Percentiles rank a stretch among this genome's conserved stretches.
Evolutionary conservation across 2,329 filamentous ascomycete species (phyloP).

Genomic region (Pyrenochaeta sp.): DNA sequence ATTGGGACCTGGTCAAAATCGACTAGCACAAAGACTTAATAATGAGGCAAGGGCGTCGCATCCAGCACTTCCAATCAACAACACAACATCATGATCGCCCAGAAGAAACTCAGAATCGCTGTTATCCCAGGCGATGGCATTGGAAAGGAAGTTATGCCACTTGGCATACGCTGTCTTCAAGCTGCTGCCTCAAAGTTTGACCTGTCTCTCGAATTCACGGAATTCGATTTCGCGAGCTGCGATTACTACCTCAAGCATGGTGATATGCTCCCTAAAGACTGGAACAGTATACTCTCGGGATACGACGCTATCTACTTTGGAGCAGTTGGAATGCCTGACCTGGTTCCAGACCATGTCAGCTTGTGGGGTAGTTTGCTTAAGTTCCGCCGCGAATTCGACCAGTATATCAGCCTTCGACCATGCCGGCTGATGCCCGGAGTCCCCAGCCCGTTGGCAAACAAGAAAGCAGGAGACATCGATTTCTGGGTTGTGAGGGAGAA

Average conservation of each 20-base stretch:
- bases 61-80: too few species aligned
- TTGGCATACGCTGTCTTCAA: slow-evolving; percentile 3
- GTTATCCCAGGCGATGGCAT: slow-evolving; percentile 17
- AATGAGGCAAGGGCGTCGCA: too few species aligned
- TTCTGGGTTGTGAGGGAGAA: slow-evolving; percentile 15
- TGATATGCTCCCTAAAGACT: slow-evolving; percentile 6
- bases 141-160: slow-evolving; percentile 11
- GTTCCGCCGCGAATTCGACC: slow-evolving; percentile 9
- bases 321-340: slow-evolving; percentile 8
- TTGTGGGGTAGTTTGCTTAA: slow-evolving; percentile 11
- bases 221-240: slow-evolving; percentile 11
- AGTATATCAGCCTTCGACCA: slow-evolving; percentile 11
- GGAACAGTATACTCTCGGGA: slow-evolving; percentile 2
- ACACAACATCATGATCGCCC: too few species aligned
- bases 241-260: slow-evolving; percentile 8
- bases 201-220: neutral
- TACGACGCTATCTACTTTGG: slow-evolving; percentile 17
- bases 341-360: slow-evolving; percentile 9
- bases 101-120: slow-evolving; percentile 15
- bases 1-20: too few species aligned
- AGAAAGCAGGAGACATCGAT: slow-evolving; percentile 8
- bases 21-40: too few species aligned
- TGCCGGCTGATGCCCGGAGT: slow-evolving; percentile 5
- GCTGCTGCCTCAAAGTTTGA: slow-evolving; percentile 1
- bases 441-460: slow-evolving; percentile 1